Evolutionary conservation across 352 stramenopile genomes (phyloP), one percentile per base, ranked within the genome.

Genomic region (Phytophthora tentaculata): DNA sequence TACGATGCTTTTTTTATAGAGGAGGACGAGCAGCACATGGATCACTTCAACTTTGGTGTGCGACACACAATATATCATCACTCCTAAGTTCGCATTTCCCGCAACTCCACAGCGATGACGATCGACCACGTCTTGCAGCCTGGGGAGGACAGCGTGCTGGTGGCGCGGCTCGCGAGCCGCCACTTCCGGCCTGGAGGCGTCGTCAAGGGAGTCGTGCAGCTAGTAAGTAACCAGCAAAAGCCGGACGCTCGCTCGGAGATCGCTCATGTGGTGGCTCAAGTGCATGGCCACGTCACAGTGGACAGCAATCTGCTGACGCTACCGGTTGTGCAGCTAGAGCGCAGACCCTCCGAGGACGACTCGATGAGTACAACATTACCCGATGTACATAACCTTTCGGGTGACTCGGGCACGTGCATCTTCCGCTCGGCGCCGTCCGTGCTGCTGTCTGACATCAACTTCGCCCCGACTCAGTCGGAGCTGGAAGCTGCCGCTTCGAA

Each of bases 261-360:
- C 35, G 52, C 76, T 5, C 69, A 74, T 19, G 81, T 88, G 19
- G 80, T 87, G 24, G 80, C 74, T 10, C 80, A 91, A 69, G 72
- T 89, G 37, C 83, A 91, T 61, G 83, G 74, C 20, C 83, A 91
- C 63, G 88, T 98, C 44, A 93, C 80, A 19, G 93, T 96, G 24
- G 93, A 96, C 63, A 89, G 96, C 61, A 97, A 98, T 79, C 79
- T 98, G 10, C 73, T 99, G 35, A 98, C 95, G 2, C 77, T 99
- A 7, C 92, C 83, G 19, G 92, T 97, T 24, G 95, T 94, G 51
- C 90, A 93, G 20, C 14, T 77, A 28, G 70, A 79, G 39, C 45
- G 19, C 2, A 68, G 67, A 57, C 26, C 67, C 3, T 67, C 63
- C 7, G 55, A 74, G 47, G 54, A 76, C 37, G 67, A 82, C 45